Base-by-base conservation (phyloP, 2,329 filamentous ascomycete genomes). In the Verticillium longisporum region DNA sequence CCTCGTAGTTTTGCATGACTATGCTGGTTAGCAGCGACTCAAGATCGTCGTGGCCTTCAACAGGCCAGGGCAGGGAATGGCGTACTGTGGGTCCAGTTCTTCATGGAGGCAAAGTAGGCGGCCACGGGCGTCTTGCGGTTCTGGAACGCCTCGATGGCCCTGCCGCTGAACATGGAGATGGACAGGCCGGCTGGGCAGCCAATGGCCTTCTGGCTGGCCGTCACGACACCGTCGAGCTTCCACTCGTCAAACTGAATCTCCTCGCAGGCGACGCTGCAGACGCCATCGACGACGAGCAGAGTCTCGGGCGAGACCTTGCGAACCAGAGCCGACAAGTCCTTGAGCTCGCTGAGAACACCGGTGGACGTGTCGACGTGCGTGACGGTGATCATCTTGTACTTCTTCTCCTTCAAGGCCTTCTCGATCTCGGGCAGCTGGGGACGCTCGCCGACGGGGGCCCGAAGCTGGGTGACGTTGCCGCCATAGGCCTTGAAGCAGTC, bases 1-100 rank as follows among this genome's bases (percentile, higher is more conserved):
- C 91, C 80, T 99, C 95, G 77, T 99, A 99, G 79, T 97, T 98
- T 79, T 95, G 88, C 94, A 99, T 98, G 76, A 99, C 89, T 91
- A 32, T 31, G 9, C 5, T 14, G 7, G 14, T 34, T 31, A 55
- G 54, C 26, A 11, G 26, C 11, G 34, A 5, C 31, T 15, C 13
- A 18, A 26, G 15, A 14, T 38, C 34, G 15, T 4, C 61, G 76
- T 4, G 4, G 3, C 4, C 3, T 26, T 26, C 26, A 26, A 26
- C 3, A 55, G 31, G 32, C 5, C 10, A 55, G 21, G 9, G 31
- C 18, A n/a, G 31, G 26, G 31, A 6, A n/a, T 3, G 26, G 31
- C 32, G 32, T 31, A 91, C 88, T 95, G 56, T 94, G 94, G 61
- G 93, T 80, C 95, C 95, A 99, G 78, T 98, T 98, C 83, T 92